Evolutionary conservation across 225 moss, liverwort and hornwort species (phyloP).

Genomic region (Pseudoscleropodium purum): DNA sequence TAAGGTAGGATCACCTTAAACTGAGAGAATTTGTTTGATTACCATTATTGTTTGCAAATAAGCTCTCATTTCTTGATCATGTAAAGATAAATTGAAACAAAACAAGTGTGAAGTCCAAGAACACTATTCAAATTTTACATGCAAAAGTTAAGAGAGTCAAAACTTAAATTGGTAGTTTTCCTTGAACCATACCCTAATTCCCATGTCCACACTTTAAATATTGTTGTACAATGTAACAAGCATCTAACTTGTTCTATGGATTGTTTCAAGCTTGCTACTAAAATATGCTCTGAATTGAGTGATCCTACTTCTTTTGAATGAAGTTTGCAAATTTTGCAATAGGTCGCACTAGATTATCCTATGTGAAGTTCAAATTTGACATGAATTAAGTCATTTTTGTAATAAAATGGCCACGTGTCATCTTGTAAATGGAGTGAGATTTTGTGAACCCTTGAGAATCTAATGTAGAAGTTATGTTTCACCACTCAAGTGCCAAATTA

Average conservation of each 20-base stretch:
- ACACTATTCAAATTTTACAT: neutral
- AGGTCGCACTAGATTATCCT: fast-evolving
- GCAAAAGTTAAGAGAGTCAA: neutral
- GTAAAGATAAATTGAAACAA: neutral
- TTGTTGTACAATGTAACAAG: neutral
- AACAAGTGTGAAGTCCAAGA: fast-evolving
- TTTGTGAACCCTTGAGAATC: too few species aligned
- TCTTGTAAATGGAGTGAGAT: too few species aligned
- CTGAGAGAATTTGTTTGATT: fast-evolving
- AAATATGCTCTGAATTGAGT: fast-evolving
- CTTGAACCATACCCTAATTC: fast-evolving
- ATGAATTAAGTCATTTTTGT: too few species aligned
- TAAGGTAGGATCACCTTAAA: neutral
- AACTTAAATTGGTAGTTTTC: neutral
- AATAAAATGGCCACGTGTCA: too few species aligned
- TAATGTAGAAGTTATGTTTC: too few species aligned
- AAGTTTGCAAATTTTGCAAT: neutral
- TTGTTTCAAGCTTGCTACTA: neutral
- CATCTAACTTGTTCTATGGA: neutral
- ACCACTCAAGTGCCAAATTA: too few species aligned
- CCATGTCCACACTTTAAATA: too few species aligned
- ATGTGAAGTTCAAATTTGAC: too few species aligned
- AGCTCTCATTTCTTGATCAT: too few species aligned
- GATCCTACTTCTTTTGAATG: neutral
- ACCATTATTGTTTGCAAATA: neutral